Base-by-base conservation (phyloP, 2,329 filamentous ascomycete species). In the Cadophora luteo-olivacea region DNA sequence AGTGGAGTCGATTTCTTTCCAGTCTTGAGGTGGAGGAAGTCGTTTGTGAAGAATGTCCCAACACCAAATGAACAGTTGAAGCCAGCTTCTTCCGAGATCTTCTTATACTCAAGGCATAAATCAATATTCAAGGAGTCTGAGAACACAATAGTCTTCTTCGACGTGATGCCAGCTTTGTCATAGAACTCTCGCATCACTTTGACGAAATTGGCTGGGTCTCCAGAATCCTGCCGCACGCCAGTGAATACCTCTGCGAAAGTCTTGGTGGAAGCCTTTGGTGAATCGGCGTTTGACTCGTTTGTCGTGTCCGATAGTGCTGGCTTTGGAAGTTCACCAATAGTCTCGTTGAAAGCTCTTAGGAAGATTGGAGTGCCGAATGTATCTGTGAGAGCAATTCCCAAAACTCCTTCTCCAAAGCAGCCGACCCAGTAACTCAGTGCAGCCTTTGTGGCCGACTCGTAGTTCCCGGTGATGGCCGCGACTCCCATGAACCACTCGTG, bases 401-500 rank as follows among this genome's bases (percentile, higher is more conserved):
- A 86, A 41, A 95, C 91, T 45, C 86, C 92, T 77, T 91, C 89
- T 4, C 96, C 96, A 78, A 97, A 99, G 70, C 92, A 97, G 64
- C 90, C 89, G 41, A 97, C 87, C 96, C 96, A 99, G 78, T 97
- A 93, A 68, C 89, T 85, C 73, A 99, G 82, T 0, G 93, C 94
- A 72, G 91, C 86, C 79, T 97, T 93, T 48, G 94, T 97, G 3
- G 96, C 94, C 70, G 87, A 85, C 74, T 89, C 86, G 78, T 99
- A 99, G 80, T 97, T 88, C 71, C 93, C 86, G 4, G 91, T 92
- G 74, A 97, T 93, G 49, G 96, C 94, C 0, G 96, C 96, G 71
- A 97, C 95, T 52, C 93, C 94, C 96, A 99, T 99, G 83, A 97
- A 98, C 96, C 96, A 99, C 81, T 99, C 96, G 77, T 99, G 96